phyloP scores from a whole-genome alignment of 1,284 basidiomycete genomes.

The Moesziomyces sp. region DNA sequence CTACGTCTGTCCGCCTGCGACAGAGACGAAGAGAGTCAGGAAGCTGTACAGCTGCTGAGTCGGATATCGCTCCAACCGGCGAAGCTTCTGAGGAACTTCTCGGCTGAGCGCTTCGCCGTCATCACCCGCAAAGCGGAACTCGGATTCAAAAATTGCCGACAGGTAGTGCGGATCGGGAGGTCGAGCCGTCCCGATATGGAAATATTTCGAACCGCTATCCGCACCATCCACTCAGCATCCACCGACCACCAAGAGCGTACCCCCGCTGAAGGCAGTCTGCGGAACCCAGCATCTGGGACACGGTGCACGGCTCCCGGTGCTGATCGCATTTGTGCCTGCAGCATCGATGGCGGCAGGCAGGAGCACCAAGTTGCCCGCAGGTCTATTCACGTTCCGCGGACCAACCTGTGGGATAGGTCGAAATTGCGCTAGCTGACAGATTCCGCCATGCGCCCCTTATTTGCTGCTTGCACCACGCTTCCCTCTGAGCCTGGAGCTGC shows the following conservation, averaged over 20 bases:
- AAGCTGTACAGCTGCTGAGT: no score
- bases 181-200: neutral
- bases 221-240: no score
- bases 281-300: no score
- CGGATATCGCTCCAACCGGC: neutral
- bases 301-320: neutral
- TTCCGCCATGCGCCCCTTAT: conserved; percentile 9
- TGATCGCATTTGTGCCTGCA: neutral
- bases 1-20: no score
- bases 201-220: neutral
- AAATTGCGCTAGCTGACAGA: conserved; percentile 29
- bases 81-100: conserved; percentile 20
- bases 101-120: conserved; percentile 26
- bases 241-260: no score
- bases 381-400: neutral
- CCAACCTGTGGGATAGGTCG: conserved; percentile 30
- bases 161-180: conserved; percentile 1
- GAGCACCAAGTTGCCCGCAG: neutral
- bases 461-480: neutral
- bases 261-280: no score
- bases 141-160: conserved; percentile 35
- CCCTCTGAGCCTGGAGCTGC: neutral
- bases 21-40: no score
- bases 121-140: conserved; percentile 23
- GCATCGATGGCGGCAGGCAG: neutral